Conservation (phyloP, 2,329 filamentous ascomycete genomes). For the Ceratocystis destructans region DNA sequence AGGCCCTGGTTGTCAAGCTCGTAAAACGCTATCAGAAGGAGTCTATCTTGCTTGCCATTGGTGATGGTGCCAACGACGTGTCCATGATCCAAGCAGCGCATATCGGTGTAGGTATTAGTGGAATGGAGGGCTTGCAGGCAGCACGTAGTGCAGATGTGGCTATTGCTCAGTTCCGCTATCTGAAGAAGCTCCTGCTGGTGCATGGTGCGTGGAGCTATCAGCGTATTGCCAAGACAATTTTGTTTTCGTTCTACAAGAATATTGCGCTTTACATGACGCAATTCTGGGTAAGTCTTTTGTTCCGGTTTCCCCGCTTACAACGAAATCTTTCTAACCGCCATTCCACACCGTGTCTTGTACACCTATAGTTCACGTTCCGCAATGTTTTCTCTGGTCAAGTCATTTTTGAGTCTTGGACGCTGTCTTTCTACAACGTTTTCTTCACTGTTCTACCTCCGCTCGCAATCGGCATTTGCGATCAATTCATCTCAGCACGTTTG, state of each 20-base stretch:
- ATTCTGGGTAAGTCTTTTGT: conserved; percentile 63
- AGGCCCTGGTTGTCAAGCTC: conserved; percentile 92
- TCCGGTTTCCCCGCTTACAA: no score
- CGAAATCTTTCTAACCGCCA: background rate
- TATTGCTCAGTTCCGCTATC: conserved; percentile 88
- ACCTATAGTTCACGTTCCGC: conserved; percentile 74
- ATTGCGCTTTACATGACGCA: conserved; percentile 98
- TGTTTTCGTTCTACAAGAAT: conserved; percentile 99
- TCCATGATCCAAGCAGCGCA: conserved; percentile 99
- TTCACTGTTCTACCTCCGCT: conserved; percentile 91
- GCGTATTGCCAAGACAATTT: conserved; percentile 86
- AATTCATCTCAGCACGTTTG: conserved; percentile 87
- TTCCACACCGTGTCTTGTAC: background rate
- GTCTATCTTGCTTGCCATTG: conserved; percentile 84
- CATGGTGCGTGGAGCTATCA: conserved; percentile 98
- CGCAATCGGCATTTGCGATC: conserved; percentile 90
- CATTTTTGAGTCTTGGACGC: conserved; percentile 97
- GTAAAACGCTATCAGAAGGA: conserved; percentile 87
- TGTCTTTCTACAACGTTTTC: conserved; percentile 99
- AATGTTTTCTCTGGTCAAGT: conserved; percentile 96
- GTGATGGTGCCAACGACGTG: conserved; percentile 97
- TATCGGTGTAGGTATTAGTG: conserved; percentile 94
- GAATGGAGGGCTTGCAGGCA: conserved; percentile 90
- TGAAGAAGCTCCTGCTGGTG: conserved; percentile 85
- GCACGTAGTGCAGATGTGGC: conserved; percentile 90